phyloP scores from a whole-genome alignment of 306 rosid genomes.

The Cicer arietinum region DNA sequence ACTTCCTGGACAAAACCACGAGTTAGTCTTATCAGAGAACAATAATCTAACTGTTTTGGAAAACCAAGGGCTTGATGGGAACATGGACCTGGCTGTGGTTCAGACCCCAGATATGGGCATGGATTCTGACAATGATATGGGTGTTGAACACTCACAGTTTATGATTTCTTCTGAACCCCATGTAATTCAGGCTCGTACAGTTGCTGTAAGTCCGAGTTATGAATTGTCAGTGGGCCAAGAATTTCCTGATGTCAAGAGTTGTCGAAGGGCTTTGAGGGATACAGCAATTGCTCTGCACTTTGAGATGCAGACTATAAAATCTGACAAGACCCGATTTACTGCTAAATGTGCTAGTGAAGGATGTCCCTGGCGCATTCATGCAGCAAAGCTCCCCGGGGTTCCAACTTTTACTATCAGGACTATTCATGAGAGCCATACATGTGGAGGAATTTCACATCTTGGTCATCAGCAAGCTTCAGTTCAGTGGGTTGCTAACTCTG shows the following conservation, averaged over 20 bases:
- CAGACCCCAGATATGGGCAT: conserved; percentile 71
- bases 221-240: conserved; percentile 82
- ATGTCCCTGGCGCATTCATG: conserved; percentile 96
- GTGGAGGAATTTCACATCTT: conserved; percentile 87
- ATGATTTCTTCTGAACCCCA: conserved; percentile 46
- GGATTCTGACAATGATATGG: conserved; percentile 60
- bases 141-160: conserved; percentile 53
- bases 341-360: conserved; percentile 90
- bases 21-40: conserved; percentile 59
- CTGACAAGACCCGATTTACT: conserved; percentile 89
- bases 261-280: conserved; percentile 85
- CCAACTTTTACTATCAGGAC: conserved; percentile 90
- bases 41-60: conserved; percentile 71
- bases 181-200: conserved; percentile 72
- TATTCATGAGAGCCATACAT: conserved; percentile 70
- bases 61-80: conserved; percentile 73
- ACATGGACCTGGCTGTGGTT: conserved; percentile 62
- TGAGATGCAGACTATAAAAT: conserved; percentile 88
- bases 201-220: conserved; percentile 56
- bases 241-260: conserved; percentile 90
- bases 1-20: conserved; percentile 62
- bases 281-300: conserved; percentile 87
- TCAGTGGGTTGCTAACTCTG: conserved; percentile 92
- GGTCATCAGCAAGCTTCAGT: conserved; percentile 96
- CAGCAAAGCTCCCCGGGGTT: conserved; percentile 92